Percentiles rank a stretch among this genome's conserved stretches.
phyloP scores from a whole-genome alignment of 2,329 filamentous ascomycete species.

The Aspergillus sp. region DNA sequence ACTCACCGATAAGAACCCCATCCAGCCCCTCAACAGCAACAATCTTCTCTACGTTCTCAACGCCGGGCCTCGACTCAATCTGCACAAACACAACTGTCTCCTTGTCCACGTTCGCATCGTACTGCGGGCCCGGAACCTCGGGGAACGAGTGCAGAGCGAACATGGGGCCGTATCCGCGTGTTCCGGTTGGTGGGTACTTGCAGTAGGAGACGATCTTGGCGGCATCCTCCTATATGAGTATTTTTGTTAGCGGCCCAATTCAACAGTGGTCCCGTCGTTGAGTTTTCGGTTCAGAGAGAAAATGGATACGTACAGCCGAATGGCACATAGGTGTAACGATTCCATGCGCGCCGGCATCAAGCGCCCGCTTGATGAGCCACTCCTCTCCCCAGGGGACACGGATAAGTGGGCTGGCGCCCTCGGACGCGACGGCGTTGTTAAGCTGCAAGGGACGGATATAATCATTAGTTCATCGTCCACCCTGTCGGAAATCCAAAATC shows the following conservation, averaged over 20 bases:
- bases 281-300: too few species aligned
- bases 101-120: constrained; percentile 40
- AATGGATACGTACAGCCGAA: constrained; percentile 26
- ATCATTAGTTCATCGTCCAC: background rate
- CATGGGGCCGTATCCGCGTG: constrained; percentile 42
- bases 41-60: constrained; percentile 52
- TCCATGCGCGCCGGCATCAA: constrained; percentile 44
- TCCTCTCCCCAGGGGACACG: constrained; percentile 41
- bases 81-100: constrained; percentile 42
- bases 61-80: constrained; percentile 47
- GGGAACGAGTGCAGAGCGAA: constrained; percentile 39
- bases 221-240: constrained; percentile 30
- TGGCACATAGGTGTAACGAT: constrained; percentile 44
- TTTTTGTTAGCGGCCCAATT: too few species aligned
- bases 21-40: constrained; percentile 48
- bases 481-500: too few species aligned
- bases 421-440: constrained; percentile 41
- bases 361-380: constrained; percentile 47
- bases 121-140: constrained; percentile 31
- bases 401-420: constrained; percentile 40
- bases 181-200: constrained; percentile 39
- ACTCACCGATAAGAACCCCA: constrained; percentile 44
- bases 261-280: background rate
- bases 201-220: constrained; percentile 34
- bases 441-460: constrained; percentile 19